Evolutionary conservation across 1,284 basidiomycete species (phyloP).

Genomic region (Boletus semigastroideus): DNA sequence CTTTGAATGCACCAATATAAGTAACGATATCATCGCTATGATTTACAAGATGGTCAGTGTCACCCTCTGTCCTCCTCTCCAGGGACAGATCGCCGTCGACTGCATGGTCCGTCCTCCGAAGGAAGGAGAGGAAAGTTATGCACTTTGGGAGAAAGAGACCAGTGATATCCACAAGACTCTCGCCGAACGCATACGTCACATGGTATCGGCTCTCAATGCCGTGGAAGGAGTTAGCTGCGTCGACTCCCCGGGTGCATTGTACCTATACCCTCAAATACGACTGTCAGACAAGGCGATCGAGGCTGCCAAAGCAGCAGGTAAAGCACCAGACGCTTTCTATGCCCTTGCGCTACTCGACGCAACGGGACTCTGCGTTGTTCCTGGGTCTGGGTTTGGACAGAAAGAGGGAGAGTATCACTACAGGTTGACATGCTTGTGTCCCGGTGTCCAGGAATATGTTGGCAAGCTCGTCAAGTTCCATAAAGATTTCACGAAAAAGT

Average conservation of each 20-base stretch:
- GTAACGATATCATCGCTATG: slow-evolving; percentile 73
- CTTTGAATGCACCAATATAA: slow-evolving; percentile 86
- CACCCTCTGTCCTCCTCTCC: slow-evolving; percentile 83
- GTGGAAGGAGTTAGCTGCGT: slow-evolving; percentile 86
- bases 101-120: slow-evolving; percentile 86
- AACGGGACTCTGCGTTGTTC: slow-evolving; percentile 92
- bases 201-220: slow-evolving; percentile 74
- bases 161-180: slow-evolving; percentile 75
- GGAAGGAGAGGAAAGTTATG: slow-evolving; percentile 71
- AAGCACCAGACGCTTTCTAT: slow-evolving; percentile 87
- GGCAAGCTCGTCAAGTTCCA: slow-evolving; percentile 86
- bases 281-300: slow-evolving; percentile 71
- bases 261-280: slow-evolving; percentile 79
- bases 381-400: slow-evolving; percentile 92
- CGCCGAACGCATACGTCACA: slow-evolving; percentile 65
- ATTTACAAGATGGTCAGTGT: slow-evolving; percentile 96
- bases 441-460: slow-evolving; percentile 89
- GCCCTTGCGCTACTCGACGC: slow-evolving; percentile 79
- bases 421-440: slow-evolving; percentile 84
- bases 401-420: slow-evolving; percentile 86
- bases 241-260: slow-evolving; percentile 86
- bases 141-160: slow-evolving; percentile 81
- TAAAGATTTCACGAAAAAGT: slow-evolving; percentile 71
- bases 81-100: slow-evolving; percentile 91
- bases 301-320: slow-evolving; percentile 69